Evolutionary conservation across 2,329 filamentous ascomycete genomes (phyloP).

Genomic region (Dactylellina drechsleri): DNA sequence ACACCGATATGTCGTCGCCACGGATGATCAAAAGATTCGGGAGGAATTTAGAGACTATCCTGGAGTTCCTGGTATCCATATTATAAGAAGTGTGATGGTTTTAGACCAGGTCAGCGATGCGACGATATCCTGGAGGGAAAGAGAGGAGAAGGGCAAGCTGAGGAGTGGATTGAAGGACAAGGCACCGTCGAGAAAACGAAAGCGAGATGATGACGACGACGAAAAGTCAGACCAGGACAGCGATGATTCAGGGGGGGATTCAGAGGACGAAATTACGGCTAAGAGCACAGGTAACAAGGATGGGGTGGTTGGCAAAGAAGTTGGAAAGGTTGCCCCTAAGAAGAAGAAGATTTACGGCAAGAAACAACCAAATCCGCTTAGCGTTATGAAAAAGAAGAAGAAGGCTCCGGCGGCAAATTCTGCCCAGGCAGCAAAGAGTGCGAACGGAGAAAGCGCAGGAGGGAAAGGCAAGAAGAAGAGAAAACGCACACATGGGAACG

Average conservation of each 20-base stretch:
- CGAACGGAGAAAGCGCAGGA: slow-evolving; percentile 21
- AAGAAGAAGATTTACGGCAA: slow-evolving; percentile 71
- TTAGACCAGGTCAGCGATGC: slow-evolving; percentile 79
- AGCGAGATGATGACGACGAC: slow-evolving; percentile 47
- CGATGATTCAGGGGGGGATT: slow-evolving; percentile 60
- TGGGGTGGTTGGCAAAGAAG: slow-evolving; percentile 39
- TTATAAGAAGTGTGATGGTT: slow-evolving; percentile 81
- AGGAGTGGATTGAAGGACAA: slow-evolving; percentile 72
- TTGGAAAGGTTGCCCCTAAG: slow-evolving; percentile 63
- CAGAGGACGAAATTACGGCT: slow-evolving; percentile 25
- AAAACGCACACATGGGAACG: slow-evolving; percentile 43
- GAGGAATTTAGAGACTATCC: slow-evolving; percentile 72
- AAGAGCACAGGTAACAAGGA: slow-evolving; percentile 12
- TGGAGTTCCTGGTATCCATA: slow-evolving; percentile 81
- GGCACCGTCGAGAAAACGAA: slow-evolving; percentile 55
- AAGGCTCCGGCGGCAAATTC: slow-evolving; percentile 2
- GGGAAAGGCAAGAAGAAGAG: slow-evolving; percentile 45
- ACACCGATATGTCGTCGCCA: slow-evolving; percentile 80
- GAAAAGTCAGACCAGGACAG: slow-evolving; percentile 56
- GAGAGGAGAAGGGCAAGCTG: slow-evolving; percentile 79
- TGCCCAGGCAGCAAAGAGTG: slow-evolving; percentile 3
- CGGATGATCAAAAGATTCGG: slow-evolving; percentile 74
- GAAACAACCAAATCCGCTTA: slow-evolving; percentile 77
- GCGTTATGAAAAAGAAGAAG: slow-evolving; percentile 75
- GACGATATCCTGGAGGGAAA: slow-evolving; percentile 71